Evolutionary conservation across 2,329 filamentous ascomycete genomes (phyloP).

Genomic region (Leptographium radiaticola): DNA sequence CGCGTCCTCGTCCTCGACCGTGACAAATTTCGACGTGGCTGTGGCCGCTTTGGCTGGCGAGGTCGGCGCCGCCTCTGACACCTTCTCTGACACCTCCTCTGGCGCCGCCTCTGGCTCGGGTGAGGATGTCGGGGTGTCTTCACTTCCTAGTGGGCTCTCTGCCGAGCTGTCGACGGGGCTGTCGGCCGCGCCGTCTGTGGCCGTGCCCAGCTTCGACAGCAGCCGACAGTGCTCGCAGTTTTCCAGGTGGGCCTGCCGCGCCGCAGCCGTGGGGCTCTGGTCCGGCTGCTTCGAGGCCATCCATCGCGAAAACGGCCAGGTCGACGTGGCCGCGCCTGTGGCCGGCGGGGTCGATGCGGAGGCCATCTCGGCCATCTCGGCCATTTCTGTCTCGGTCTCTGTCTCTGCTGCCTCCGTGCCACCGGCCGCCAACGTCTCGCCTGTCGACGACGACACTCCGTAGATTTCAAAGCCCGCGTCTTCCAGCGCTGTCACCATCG

Average conservation of each 20-base stretch:
- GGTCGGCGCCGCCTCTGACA: no score
- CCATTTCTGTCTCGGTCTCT: background rate
- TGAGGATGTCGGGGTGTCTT: background rate
- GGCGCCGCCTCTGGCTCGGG: background rate
- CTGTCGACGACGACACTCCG: slow-evolving; percentile 26
- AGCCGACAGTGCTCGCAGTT: slow-evolving; percentile 30
- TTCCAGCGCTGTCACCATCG: slow-evolving; percentile 33
- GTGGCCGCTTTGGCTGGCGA: slow-evolving; percentile 1
- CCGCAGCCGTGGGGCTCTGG: background rate
- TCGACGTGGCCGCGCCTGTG: background rate
- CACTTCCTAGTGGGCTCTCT: no score
- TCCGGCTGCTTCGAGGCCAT: background rate
- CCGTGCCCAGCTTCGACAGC: background rate
- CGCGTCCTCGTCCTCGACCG: slow-evolving; percentile 20
- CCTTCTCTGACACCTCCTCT: no score
- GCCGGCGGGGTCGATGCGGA: background rate
- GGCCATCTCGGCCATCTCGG: slow-evolving; percentile 9
- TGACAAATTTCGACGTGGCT: slow-evolving; percentile 18
- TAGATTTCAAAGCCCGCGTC: slow-evolving; percentile 47
- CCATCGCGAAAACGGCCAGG: slow-evolving; percentile 10
- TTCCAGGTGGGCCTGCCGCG: slow-evolving; percentile 22
- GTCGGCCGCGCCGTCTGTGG: background rate
- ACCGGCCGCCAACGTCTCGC: slow-evolving; percentile 10
- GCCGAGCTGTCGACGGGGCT: background rate
- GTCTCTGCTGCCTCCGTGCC: no score